Base-by-base conservation (phyloP, 2,329 filamentous ascomycete genomes). In the Leptographium lundbergii region DNA sequence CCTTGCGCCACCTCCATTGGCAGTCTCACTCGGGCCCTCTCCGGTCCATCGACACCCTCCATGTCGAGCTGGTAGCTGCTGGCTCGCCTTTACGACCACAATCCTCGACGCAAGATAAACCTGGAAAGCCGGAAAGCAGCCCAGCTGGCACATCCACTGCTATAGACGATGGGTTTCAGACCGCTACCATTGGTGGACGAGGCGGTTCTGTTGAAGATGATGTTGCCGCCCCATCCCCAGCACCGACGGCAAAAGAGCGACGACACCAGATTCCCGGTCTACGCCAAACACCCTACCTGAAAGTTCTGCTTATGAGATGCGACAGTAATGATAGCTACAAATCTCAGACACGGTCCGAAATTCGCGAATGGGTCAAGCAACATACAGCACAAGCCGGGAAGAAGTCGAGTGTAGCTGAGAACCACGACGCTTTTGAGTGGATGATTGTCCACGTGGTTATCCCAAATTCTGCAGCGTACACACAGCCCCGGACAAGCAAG, bases 281-380 rank as follows among this genome's bases (percentile, higher is more conserved):
- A 59, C 86, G 92, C 47, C 88, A 89, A 62, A 97, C 92, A 0
- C 91, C 95, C 0, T 99, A 99, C 70, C 78, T 99, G 61, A 97
- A 96, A 70, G 75, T 99, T 7, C 87, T 91, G 60, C 75, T 99
- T 2, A 80, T 99, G 57, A 83, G 91, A 67, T 97, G 94, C 73
- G 94, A 97, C 73, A 94, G 99, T 69, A 95, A 91, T 67, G 95
- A 99, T 54, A 84, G 84, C 10, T 99, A 99, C 78, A 97, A 96
- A 72, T 77, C 82, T 1, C 83, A 83, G 14, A 85, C 89, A 7
- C 81, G 91, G 56, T 84, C 88, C 66, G 83, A 89, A 65, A 78
- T 99, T 42, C 83, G 89, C 56, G 91, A 97, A 64, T 99, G 94
- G 94, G 82, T 97, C 66, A 95, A 94, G 71, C 76, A 81, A 7